Conservation (phyloP, 2,329 filamentous ascomycete genomes). For the Cladophialophora chaetospira region DNA sequence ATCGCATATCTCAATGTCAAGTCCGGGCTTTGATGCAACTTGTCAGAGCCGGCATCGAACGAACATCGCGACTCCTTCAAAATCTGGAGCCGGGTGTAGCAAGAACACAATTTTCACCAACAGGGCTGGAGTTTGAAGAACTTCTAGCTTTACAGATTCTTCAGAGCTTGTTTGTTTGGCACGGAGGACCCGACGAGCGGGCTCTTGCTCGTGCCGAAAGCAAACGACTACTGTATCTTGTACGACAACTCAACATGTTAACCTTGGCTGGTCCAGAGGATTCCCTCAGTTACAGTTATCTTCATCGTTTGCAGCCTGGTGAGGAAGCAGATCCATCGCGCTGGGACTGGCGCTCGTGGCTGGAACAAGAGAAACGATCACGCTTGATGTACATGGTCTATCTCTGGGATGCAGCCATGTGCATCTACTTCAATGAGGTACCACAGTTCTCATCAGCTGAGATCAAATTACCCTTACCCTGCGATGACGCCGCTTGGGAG, state of each 20-base stretch:
- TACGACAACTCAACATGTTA: slow-evolving; percentile 60
- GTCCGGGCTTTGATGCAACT: slow-evolving; percentile 70
- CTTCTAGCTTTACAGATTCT: slow-evolving; percentile 67
- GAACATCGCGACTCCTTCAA: slow-evolving; percentile 34
- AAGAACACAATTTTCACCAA: slow-evolving; percentile 44
- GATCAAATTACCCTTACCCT: slow-evolving; percentile 67
- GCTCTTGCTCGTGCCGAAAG: slow-evolving; percentile 60
- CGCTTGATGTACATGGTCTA: slow-evolving; percentile 67
- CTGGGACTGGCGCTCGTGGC: slow-evolving; percentile 69
- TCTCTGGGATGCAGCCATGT: slow-evolving; percentile 64
- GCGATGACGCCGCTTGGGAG: slow-evolving; percentile 75
- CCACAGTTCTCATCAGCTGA: slow-evolving; percentile 66
- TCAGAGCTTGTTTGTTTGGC: slow-evolving; percentile 66
- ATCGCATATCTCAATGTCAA: slow-evolving; percentile 60
- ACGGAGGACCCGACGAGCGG: slow-evolving; percentile 67
- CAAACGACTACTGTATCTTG: slow-evolving; percentile 43
- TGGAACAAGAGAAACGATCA: slow-evolving; percentile 70
- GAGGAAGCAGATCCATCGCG: slow-evolving; percentile 52
- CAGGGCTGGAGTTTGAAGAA: slow-evolving; percentile 53
- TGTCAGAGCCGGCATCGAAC: slow-evolving; percentile 50
- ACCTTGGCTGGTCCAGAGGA: slow-evolving; percentile 53
- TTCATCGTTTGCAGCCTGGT: slow-evolving; percentile 59
- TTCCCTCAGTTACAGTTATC: slow-evolving; percentile 56
- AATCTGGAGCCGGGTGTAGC: slow-evolving; percentile 24
- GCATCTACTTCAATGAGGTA: slow-evolving; percentile 70